Base-by-base conservation (phyloP, 768 basidiomycete genomes). In the Trametes elegans region DNA sequence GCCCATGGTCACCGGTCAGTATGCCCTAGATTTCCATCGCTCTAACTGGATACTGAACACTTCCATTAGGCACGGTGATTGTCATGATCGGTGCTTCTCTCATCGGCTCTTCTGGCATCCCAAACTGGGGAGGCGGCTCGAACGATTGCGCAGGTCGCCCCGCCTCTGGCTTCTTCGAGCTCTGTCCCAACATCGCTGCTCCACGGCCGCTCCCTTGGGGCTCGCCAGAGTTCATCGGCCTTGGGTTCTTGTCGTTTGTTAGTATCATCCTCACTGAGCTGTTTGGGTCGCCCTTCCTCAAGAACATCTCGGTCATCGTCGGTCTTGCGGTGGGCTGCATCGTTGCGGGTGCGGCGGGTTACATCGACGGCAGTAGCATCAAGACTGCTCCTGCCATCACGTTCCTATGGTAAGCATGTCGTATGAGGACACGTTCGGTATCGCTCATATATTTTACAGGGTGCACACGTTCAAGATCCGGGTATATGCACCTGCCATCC, bases 61-160 rank as follows among this genome's bases (percentile, higher is more conserved):
- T 11, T 21, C 3, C 21, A 31, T 10, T 54, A 83, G 88, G 90
- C 42, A 85, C 84, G 2, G 89, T 92, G 48, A 82, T 93, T 58
- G 71, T 93, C 23, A 74, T 91, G 76, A 91, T 93, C 53, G 90
- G 91, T 3, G 83, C 85, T 0, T 85, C 85, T 0, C 79, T 93
- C 29, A 78, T 93, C 46, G 90, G 89, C 35, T 71, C 75, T 1
- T 88, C 85, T 7, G 90, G 90, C 3, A 81, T 87, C 39, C 78
- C 79, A 9, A 84, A 91, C 68, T 94, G 91, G 91, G 91, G 85
- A 38, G 90, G 90, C 28, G 90, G 91, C 14, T 84, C 86, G 7
- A 90, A 89, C 58, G 78, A 78, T 55, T 94, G 91, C 66, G 71
- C 76, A 42, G 57, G 57, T 4, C 76, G 82, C n/a, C 88, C 88